Evolutionary conservation across 169 alveolate genomes (phyloP), one percentile per base, ranked within the genome.

Genomic region (Cyclospora cayetanensis): DNA sequence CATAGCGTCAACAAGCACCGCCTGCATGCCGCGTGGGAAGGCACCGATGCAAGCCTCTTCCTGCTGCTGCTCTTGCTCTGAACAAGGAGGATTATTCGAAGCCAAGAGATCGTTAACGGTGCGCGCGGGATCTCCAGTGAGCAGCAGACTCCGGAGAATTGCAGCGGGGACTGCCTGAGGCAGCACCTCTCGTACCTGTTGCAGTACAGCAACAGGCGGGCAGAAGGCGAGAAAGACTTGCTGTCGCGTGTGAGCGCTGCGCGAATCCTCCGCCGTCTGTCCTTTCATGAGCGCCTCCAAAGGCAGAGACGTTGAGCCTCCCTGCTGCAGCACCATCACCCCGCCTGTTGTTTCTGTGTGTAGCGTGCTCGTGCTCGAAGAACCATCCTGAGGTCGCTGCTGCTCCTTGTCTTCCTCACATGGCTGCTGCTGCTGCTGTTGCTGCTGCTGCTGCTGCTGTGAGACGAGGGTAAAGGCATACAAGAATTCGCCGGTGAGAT

Each of bases 21-120:
- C 93, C 41, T 25, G 88, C 93, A 89, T 89, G 53, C 93, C 93
- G 35, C 77, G 88, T 2, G 93, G 93, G 65, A 89, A 89, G 43
- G 93, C 90, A 29, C 93, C 93, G 7, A 89, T 39, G 35, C 86
- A 76, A 15, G 42, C 41, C n/a, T 20, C 11, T n/a, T 55, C 37
- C 90, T 52, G 74, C 42, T 11, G 74, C 37, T 43, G 39, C 31
- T 43, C 68, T 42, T 43, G 37, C 90, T 50, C 2, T 53, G 31
- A 0, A 12, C 27, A 5, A 0, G 60, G 25, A 18, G 70, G 72
- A 52, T 42, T 5, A 9, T 35, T 41, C 7, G 80, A 27, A 7
- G 50, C 2, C 25, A 89, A 82, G 31, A 89, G 42, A 5, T 65
- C 89, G 53, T 66, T 43, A 15, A 72, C 25, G 15, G 93, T 74